Base-by-base conservation (phyloP, 768 basidiomycete species). In the Boletus sp. region DNA sequence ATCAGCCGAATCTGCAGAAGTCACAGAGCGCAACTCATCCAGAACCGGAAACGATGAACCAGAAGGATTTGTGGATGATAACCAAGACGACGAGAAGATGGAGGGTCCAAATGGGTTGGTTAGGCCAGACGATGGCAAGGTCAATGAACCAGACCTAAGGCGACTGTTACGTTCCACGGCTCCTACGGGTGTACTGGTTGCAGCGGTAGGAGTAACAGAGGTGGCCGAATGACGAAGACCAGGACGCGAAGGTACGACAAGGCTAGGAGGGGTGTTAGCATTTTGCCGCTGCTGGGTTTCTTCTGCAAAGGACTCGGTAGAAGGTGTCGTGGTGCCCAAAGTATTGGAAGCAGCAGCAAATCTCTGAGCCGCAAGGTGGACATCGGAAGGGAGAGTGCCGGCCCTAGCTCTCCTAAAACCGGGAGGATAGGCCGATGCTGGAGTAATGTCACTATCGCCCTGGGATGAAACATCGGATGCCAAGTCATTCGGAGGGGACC, bases 401-500 rank as follows among this genome's bases (percentile, higher is more conserved):
- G 95, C 96, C 85, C 94, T 86, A 67, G 93, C 92, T 79, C 94
- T 85, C 76, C 92, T 84, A 71, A 93, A 96, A 57, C 91, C 90
- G 51, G 88, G 79, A 56, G 90, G 88, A 70, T 83, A 90, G 74
- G 84, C 88, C 70, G 85, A 84, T 59, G 86, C 79, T 63, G 89
- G 83, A 67, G 86, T 65, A 56, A 77, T 70, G 59, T 79, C 71
- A 64, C 74, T 74, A 73, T 88, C 86, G 64, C 75, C 78, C 51
- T 81, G 76, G 44, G 83, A 80, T 63, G 79, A 74, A 67, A 79
- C 71, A 65, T 83, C 79, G 65, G 84, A 75, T 57, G 79, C 72
- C 60, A 76, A 72, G 57, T 90, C 89, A 73, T 84, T 83, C 64
- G 87, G 82, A 65, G 86, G 87, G 60, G 87, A 88, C 58, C 82